Percentiles rank a stretch among this genome's conserved stretches.
Evolutionary conservation across 1,139 yeast genomes (phyloP).

Genomic region (Saccharomyces hybrid): DNA sequence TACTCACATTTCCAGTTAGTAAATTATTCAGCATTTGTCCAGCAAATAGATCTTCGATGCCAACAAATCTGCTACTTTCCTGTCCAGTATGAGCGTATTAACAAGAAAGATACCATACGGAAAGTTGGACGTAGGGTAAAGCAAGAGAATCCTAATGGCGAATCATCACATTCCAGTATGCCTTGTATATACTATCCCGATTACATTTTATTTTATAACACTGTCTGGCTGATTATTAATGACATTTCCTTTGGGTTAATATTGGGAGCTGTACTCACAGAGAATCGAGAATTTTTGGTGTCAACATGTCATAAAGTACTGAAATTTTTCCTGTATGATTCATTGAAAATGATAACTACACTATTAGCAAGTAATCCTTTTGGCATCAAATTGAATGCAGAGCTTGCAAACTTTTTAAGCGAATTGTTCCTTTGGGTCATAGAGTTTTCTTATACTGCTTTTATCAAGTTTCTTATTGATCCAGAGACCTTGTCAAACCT

Average conservation of each 20-base stretch:
- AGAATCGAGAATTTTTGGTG: constrained; percentile 36
- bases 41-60: constrained; percentile 71
- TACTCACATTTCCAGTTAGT: constrained; percentile 32
- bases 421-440: constrained; percentile 83
- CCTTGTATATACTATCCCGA: constrained; percentile 45
- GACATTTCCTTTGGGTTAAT: constrained; percentile 73
- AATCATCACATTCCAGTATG: constrained; percentile 4
- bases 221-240: constrained; percentile 78
- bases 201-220: constrained; percentile 82
- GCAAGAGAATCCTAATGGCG: background rate
- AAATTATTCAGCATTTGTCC: constrained; percentile 55
- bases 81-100: constrained; percentile 59
- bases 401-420: constrained; percentile 78
- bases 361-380: constrained; percentile 92
- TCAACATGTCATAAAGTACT: constrained; percentile 12
- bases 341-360: constrained; percentile 43
- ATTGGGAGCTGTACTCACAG: constrained; percentile 44
- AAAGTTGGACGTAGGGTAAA: background rate
- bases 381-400: constrained; percentile 86
- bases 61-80: constrained; percentile 79
- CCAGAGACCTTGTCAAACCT: constrained; percentile 30
- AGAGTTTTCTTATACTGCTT: constrained; percentile 49
- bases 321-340: constrained; percentile 26
- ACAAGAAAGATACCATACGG: background rate
- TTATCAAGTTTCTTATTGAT: constrained; percentile 25